Evolutionary conservation across 257 asterid species (phyloP).

Genomic region (Solanum ahanhuiri): DNA sequence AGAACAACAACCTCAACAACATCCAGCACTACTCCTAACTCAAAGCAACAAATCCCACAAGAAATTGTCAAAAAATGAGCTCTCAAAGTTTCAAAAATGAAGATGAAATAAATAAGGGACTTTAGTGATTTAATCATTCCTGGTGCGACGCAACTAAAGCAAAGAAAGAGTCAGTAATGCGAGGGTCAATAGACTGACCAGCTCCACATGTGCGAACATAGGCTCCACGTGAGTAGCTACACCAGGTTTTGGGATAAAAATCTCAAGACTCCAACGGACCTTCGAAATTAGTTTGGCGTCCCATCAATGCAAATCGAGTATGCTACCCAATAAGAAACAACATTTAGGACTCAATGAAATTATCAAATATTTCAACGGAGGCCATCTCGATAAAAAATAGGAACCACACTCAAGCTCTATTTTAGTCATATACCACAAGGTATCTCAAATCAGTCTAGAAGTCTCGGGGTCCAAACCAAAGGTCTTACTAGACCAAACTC

Average conservation of each 20-base stretch:
- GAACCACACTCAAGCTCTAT: neutral
- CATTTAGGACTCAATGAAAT: neutral
- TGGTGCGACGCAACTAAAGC: neutral
- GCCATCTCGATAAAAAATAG: neutral
- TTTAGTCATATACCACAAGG: neutral
- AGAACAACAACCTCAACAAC: no score
- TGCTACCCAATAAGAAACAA: neutral
- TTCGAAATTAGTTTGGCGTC: neutral
- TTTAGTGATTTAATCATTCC: no score
- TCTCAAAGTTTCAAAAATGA: neutral
- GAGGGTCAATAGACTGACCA: neutral
- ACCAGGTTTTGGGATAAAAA: neutral
- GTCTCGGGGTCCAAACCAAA: neutral
- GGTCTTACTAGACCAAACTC: neutral
- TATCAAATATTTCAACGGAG: no score
- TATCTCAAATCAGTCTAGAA: neutral
- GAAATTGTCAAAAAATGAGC: neutral
- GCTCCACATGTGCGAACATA: neutral
- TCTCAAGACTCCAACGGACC: neutral
- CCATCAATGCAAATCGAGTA: no score
- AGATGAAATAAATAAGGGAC: neutral
- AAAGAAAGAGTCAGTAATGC: neutral
- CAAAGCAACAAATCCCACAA: no score
- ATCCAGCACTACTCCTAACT: neutral
- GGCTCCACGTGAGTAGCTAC: neutral